Conservation (phyloP, 495 filamentous ascomycete genomes). For the Trichocladium antarcticum region DNA sequence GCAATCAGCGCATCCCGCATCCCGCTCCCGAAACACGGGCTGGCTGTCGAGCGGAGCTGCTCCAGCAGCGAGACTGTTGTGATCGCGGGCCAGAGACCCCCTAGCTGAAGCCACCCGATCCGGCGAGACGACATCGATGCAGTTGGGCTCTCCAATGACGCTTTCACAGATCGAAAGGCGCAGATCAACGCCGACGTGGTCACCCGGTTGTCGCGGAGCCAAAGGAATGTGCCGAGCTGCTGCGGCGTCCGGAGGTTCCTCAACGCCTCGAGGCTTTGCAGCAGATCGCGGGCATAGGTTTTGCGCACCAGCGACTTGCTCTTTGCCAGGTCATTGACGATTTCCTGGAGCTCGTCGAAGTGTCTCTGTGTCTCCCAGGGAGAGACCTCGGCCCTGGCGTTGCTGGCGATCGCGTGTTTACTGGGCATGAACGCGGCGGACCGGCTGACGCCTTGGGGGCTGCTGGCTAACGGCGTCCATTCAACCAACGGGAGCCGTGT, state of each 20-base stretch:
- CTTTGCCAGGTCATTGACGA: not conserved
- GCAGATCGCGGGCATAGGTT: constrained; percentile 11
- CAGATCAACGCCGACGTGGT: constrained; percentile 1
- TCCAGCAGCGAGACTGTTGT: constrained; percentile 42
- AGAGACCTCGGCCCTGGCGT: not conserved
- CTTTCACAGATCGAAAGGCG: constrained; percentile 19
- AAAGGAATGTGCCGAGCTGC: constrained; percentile 5
- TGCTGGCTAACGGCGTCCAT: constrained; percentile 5
- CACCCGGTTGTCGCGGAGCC: not conserved
- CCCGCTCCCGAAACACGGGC: constrained; percentile 22
- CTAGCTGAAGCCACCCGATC: constrained; percentile 37
- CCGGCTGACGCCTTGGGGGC: not conserved
- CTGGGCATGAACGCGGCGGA: not conserved
- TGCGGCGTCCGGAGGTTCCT: constrained; percentile 5
- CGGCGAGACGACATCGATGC: constrained; percentile 22
- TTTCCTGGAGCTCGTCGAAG: constrained; percentile 5
- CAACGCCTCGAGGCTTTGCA: constrained; percentile 16
- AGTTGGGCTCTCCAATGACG: constrained; percentile 15
- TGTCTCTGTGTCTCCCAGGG: not conserved
- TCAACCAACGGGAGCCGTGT: not conserved
- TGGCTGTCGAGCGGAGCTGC: constrained; percentile 36
- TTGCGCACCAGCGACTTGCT: constrained; percentile 13
- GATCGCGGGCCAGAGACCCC: constrained; percentile 43
- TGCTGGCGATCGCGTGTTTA: not conserved
- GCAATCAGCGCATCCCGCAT: constrained; percentile 38